Base-by-base conservation (phyloP, 805 yeast genomes). In the Kodamaea hsintzibuensis region DNA sequence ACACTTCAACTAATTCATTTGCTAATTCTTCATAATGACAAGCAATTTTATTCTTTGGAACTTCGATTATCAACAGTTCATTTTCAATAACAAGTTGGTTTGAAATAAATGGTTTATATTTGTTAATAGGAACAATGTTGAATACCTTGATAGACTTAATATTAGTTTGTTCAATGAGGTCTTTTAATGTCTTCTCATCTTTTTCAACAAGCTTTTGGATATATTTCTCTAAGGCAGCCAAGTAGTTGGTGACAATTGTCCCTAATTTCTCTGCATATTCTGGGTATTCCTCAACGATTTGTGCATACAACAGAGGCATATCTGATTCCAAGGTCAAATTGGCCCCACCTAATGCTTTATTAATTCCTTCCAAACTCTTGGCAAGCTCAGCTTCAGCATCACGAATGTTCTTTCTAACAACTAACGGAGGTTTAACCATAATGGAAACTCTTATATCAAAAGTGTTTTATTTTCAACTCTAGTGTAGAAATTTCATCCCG, bases 401-500 rank as follows among this genome's bases (percentile, higher is more conserved):
- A 30, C 43, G 42, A 19, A 50, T 43, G 16, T 50, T 43, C 37
- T 43, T 50, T 35, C 50, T 37, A 16, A 30, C 49, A 22, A 16
- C 10, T 42, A 43, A 50, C 7, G 53, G 49, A 13, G 43, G 25
- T 43, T 50, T 50, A 12, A 38, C 13, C 53, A 51, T 51, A 17
- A 10, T 39, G 3, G 19, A 12, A 39, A 22, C 25, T 22, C 6
- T 22, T 22, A n/a, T n/a, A n/a, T 22, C 25, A 22, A 22, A 22
- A 22, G 25, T 22, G n/a, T 22, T 22, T 22, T 4, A 22, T 22
- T 22, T n/a, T n/a, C n/a, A n/a, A n/a, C n/a, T n/a, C n/a, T n/a
- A n/a, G n/a, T n/a, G n/a, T n/a, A 22, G 25, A 22, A 22, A 22
- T 22, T 22, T 22, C 6, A 22, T 22, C 6, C 25, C 6, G 25